phyloP scores from a whole-genome alignment of 176 grass and related monocot genomes.

The Oryza glaberrima region DNA sequence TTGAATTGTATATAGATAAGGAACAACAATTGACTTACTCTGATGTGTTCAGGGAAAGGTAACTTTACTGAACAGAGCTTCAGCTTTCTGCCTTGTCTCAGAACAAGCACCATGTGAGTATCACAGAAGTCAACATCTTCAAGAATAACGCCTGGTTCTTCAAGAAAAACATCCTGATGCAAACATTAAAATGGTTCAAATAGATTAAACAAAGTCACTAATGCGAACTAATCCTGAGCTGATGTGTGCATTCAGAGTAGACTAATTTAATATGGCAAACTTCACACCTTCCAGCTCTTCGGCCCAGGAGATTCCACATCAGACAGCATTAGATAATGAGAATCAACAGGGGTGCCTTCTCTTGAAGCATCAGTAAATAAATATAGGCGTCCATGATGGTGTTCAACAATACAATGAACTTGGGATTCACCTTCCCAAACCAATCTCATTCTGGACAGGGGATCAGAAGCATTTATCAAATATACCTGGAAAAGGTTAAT shows the following conservation, averaged over 20 bases:
- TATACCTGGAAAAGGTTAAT: slow-evolving; percentile 72
- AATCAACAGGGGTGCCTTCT: slow-evolving; percentile 64
- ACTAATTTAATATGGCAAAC: slow-evolving; percentile 17
- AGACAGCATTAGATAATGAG: slow-evolving; percentile 77
- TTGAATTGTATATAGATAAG: slow-evolving; percentile 18
- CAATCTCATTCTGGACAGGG: slow-evolving; percentile 74
- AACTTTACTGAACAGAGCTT: slow-evolving; percentile 74
- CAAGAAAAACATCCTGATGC: slow-evolving; percentile 65
- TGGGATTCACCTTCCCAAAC: slow-evolving; percentile 90
- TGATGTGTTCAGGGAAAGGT: slow-evolving; percentile 58
- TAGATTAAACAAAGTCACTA: neutral
- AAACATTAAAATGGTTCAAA: slow-evolving; percentile 43
- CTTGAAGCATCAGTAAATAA: slow-evolving; percentile 90
- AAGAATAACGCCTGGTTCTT: slow-evolving; percentile 59
- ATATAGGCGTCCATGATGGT: slow-evolving; percentile 75
- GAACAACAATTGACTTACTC: slow-evolving; percentile 52
- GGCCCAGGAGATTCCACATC: slow-evolving; percentile 65
- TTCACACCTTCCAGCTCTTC: slow-evolving; percentile 77
- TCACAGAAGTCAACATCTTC: slow-evolving; percentile 93
- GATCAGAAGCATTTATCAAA: slow-evolving; percentile 86
- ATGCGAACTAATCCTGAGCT: neutral
- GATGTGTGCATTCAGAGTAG: slow-evolving; percentile 7
- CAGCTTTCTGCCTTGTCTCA: slow-evolving; percentile 69
- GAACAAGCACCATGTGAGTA: slow-evolving; percentile 87
- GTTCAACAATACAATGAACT: slow-evolving; percentile 87